Evolutionary conservation across 495 filamentous ascomycete genomes (phyloP).

Genomic region (Parathielavia hyrcaniae): DNA sequence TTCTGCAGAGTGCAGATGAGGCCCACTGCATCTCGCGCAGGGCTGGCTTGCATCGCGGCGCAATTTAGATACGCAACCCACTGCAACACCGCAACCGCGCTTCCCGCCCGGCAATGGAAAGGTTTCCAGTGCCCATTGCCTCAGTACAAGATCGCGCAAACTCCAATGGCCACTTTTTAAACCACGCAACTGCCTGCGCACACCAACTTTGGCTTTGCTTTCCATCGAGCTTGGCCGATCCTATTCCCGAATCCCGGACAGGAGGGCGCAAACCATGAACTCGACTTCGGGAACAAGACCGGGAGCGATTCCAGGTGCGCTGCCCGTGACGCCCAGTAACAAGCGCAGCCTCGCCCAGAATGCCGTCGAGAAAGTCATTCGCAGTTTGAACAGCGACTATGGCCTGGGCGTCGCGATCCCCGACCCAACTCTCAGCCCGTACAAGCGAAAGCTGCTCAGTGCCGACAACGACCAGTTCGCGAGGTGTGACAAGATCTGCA

Average conservation of each 20-base stretch:
- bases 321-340: conserved; percentile 16
- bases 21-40: not conserved
- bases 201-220: not conserved
- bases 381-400: conserved; percentile 25
- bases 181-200: not conserved
- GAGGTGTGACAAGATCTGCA: conserved; percentile 17
- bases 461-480: conserved; percentile 14
- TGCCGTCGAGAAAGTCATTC: conserved; percentile 14
- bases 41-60: not conserved
- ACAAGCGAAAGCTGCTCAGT: conserved; percentile 13
- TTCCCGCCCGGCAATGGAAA: not conserved
- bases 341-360: conserved; percentile 10
- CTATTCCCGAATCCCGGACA: no score
- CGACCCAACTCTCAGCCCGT: conserved; percentile 20
- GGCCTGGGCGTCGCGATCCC: conserved; percentile 20
- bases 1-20: not conserved
- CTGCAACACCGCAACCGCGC: not conserved
- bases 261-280: not conserved
- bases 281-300: not conserved
- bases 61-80: conserved; percentile 1
- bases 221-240: not conserved
- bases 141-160: not conserved
- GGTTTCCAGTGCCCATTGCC: not conserved
- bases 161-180: not conserved
- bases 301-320: not conserved